These are phyloP conservation scores for Lipomyces orientalis DNA, from an alignment of 805 yeast genomes.

Conservation along the genomic window DNA sequence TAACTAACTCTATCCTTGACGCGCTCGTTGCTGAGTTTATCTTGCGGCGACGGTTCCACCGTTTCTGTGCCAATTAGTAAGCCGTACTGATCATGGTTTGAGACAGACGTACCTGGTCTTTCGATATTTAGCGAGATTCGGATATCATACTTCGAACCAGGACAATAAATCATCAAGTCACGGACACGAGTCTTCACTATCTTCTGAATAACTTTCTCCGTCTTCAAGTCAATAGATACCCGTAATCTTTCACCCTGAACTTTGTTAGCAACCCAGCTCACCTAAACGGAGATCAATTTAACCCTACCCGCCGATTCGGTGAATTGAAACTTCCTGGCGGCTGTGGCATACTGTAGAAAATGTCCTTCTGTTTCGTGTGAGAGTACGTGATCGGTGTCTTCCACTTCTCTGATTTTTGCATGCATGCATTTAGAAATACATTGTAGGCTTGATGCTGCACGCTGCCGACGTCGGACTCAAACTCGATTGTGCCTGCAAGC, in stretches of 20 bases:
- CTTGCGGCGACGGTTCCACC: slow-evolving; percentile 7
- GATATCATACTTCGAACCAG: slow-evolving; percentile 33
- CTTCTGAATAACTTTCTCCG: slow-evolving; percentile 17
- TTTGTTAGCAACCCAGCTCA: slow-evolving; percentile 1
- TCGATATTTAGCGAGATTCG: slow-evolving; percentile 33
- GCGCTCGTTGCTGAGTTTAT: slow-evolving; percentile 16
- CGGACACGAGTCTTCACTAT: slow-evolving; percentile 27
- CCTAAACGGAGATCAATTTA: neutral
- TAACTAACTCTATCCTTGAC: slow-evolving; percentile 30
- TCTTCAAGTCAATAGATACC: slow-evolving; percentile 22
- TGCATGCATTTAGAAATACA: slow-evolving; percentile 19
- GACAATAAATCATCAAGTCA: slow-evolving; percentile 33
- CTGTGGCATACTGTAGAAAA: slow-evolving; percentile 7
- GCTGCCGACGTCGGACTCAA: slow-evolving; percentile 32
- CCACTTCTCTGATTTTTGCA: slow-evolving; percentile 14
- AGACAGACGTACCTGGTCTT: slow-evolving; percentile 15
- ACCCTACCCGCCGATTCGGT: neutral
- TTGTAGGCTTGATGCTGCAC: slow-evolving; percentile 28
- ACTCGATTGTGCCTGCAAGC: slow-evolving; percentile 29
- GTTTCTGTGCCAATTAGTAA: slow-evolving; percentile 12
- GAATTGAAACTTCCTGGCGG: slow-evolving; percentile 5
- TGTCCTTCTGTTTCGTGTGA: slow-evolving; percentile 12
- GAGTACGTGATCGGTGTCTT: slow-evolving; percentile 14
- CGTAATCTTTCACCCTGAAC: slow-evolving; percentile 17
- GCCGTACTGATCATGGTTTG: neutral